Base-by-base conservation (phyloP, 2,329 filamentous ascomycete genomes). In the Paecilomyces sp. region DNA sequence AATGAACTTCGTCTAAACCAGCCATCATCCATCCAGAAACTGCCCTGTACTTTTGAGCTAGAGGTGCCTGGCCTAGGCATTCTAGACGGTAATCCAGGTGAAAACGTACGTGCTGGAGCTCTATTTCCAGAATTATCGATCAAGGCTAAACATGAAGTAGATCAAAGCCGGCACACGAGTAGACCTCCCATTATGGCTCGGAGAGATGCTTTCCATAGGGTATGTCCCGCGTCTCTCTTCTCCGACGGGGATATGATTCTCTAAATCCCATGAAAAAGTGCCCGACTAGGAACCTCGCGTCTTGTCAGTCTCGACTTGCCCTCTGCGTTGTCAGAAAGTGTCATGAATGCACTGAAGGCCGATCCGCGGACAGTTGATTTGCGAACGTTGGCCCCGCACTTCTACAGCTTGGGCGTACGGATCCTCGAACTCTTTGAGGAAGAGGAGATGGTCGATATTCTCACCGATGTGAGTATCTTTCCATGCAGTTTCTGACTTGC, bases 381-480 rank as follows among this genome's bases (percentile, higher is more conserved):
- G 51, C 86, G 93, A 56, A 87, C 90, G 58, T 85, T 94, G 73
- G 90, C 90, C 62, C 87, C 88, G 36, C 89, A 96, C 74, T 96
- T 96, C 68, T 97, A 96, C 77, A 87, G 85, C 25, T 83, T 97
- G 3, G 91, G 90, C 3, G 88, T 90, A 53, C 85, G 91, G 57
- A 92, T 97, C 75, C 80, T 97, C 62, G 92, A 97, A 61, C 76
- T 99, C 0, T 96, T 96, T 63, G 92, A 97, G 60, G 92, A 96
- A 73, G 87, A 97, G 59, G 90, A 91, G 59, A 84, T 90, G 72
- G 82, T 84, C 18, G 86, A 90, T 64, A 85, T 94, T 22, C 73
- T 93, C 66, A 82, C 84, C 59, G 82, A 78, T 66, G 77, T 79
- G 66, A 60, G 70, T 63, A 51, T 30, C 50, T 22, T 24, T 25